A percentile compares a stretch with the other conserved stretches of the same genome.
Conservation (phyloP, 208 protist genomes). For the Vickermania spadyakhi region DNA sequence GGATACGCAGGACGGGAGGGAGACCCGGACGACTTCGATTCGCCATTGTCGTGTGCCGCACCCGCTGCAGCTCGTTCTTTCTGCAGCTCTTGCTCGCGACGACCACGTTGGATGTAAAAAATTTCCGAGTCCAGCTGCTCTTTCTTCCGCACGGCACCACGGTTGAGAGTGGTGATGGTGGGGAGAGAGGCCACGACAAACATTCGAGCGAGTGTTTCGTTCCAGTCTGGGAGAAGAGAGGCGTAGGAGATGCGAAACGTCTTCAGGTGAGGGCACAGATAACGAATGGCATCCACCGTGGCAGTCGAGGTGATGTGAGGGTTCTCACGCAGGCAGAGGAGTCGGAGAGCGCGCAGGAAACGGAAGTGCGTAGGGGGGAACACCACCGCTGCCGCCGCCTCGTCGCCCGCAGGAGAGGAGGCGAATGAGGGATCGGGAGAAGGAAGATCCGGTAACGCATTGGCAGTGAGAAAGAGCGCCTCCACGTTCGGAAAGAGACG, state of each 20-base stretch:
- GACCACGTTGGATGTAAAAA: slow-evolving; percentile 81
- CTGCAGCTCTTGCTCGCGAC: slow-evolving; percentile 10
- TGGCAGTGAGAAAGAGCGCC: slow-evolving; percentile 61
- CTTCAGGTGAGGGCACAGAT: slow-evolving; percentile 39
- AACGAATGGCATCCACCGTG: slow-evolving; percentile 56
- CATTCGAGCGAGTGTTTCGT: slow-evolving; percentile 78
- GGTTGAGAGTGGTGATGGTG: slow-evolving; percentile 61
- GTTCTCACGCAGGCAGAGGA: slow-evolving; percentile 78
- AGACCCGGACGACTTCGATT: neutral
- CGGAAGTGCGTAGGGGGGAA: slow-evolving; percentile 9
- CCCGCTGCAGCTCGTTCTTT: neutral
- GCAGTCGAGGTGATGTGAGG: slow-evolving; percentile 21
- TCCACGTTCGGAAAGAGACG: slow-evolving; percentile 47
- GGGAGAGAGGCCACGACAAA: slow-evolving; percentile 78
- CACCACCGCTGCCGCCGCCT: neutral
- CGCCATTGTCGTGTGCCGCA: no score
- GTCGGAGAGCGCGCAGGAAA: slow-evolving; percentile 37
- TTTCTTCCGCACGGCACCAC: slow-evolving; percentile 66
- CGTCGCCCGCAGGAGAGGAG: neutral
- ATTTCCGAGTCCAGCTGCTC: slow-evolving; percentile 79
- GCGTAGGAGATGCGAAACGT: slow-evolving; percentile 76
- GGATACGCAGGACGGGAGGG: slow-evolving; percentile 23
- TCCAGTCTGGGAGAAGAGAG: slow-evolving; percentile 60
- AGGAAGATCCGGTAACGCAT: slow-evolving; percentile 42
- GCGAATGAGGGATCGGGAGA: slow-evolving; percentile 5